phyloP scores from a whole-genome alignment of 805 yeast species.

The Pichia nanzhaoensis region DNA sequence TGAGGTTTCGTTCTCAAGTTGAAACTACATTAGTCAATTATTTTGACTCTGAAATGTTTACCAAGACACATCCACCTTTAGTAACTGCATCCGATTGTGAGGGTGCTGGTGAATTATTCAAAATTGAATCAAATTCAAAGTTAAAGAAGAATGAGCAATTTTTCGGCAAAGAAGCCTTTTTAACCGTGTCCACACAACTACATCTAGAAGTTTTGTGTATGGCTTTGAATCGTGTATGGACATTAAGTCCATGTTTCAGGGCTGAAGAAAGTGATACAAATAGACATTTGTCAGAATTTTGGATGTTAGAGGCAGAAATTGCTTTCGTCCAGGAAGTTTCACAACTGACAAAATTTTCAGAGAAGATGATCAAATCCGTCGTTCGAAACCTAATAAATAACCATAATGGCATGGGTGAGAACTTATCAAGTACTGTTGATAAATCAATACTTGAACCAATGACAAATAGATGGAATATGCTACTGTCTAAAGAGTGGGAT shows the following conservation, averaged over 20 bases:
- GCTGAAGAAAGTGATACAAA: constrained; percentile 91
- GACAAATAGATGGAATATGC: constrained; percentile 50
- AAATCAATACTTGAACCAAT: constrained; percentile 33
- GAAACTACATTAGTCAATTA: constrained; percentile 48
- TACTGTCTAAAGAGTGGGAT: constrained; percentile 53
- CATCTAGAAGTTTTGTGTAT: constrained; percentile 79
- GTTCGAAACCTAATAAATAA: constrained; percentile 29
- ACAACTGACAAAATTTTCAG: constrained; percentile 61
- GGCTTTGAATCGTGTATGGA: constrained; percentile 78
- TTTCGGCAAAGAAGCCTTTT: constrained; percentile 59
- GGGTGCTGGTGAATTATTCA: constrained; percentile 92
- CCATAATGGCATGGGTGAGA: constrained; percentile 25
- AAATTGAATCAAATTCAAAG: constrained; percentile 34
- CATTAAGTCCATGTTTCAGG: constrained; percentile 84
- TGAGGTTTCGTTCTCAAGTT: constrained; percentile 67
- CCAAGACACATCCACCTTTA: constrained; percentile 79
- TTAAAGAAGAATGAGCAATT: constrained; percentile 31
- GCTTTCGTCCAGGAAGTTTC: constrained; percentile 53
- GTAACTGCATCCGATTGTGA: constrained; percentile 91
- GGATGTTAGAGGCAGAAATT: constrained; percentile 95
- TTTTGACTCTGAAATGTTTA: constrained; percentile 48
- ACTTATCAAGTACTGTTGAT: constrained; percentile 34
- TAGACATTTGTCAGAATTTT: constrained; percentile 88
- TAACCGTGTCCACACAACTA: constrained; percentile 88
- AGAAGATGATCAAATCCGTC: constrained; percentile 57